These are phyloP conservation scores for Mytilinidion resinicola DNA, from an alignment of 495 filamentous ascomycete genomes.

Conservation along the genomic window DNA sequence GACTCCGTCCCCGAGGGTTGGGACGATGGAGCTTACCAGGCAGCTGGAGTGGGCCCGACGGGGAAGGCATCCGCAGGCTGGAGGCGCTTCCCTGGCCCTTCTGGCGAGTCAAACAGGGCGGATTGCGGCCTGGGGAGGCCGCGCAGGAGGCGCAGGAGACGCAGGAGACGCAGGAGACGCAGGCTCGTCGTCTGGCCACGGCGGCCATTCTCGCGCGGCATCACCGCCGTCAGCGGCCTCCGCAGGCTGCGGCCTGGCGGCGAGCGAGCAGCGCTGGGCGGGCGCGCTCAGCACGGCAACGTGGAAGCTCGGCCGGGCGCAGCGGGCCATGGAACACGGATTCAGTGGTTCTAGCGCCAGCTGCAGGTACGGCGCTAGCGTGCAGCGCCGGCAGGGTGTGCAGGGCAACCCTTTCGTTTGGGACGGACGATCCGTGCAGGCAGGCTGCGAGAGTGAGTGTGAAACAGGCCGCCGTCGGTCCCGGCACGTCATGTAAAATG, in stretches of 20 bases:
- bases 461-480: too few species aligned
- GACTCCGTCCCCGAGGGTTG: not conserved
- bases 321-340: too few species aligned
- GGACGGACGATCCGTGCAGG: not conserved
- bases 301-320: too few species aligned
- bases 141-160: not conserved
- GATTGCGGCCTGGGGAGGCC: not conserved
- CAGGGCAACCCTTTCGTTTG: not conserved
- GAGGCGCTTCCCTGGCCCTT: conserved; percentile 10
- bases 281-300: too few species aligned
- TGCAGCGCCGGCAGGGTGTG: not conserved
- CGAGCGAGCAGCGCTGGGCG: too few species aligned
- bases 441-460: too few species aligned
- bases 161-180: too few species aligned
- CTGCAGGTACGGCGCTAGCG: not conserved
- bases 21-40: not conserved
- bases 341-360: not conserved
- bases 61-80: conserved; percentile 7
- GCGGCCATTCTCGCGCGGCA: too few species aligned
- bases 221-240: too few species aligned
- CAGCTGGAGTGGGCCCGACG: conserved; percentile 6
- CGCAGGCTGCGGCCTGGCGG: too few species aligned
- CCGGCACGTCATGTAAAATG: too few species aligned
- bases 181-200: too few species aligned
- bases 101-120: conserved; percentile 15